Conservation (phyloP, 805 yeast genomes). For the Starmerella kuoi region DNA sequence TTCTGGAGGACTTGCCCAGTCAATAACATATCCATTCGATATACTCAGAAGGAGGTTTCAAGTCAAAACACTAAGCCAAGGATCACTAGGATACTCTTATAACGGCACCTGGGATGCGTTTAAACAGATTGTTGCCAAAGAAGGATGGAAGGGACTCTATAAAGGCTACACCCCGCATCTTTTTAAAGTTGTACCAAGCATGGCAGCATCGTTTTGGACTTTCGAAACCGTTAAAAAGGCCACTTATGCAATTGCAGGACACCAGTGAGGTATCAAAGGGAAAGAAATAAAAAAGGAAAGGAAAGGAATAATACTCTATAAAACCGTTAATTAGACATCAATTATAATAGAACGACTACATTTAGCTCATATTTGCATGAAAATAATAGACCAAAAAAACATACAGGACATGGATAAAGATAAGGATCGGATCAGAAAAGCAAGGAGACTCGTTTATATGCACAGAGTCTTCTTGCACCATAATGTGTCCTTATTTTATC, state of each 20-base stretch:
- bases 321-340: too few relatives aligned
- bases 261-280: background rate
- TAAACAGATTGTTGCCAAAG: conserved; percentile 50
- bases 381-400: too few relatives aligned
- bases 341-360: too few relatives aligned
- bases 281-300: background rate
- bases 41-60: conserved; percentile 80
- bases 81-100: conserved; percentile 71
- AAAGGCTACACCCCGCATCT: conserved; percentile 56
- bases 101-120: conserved; percentile 66
- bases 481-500: too few relatives aligned
- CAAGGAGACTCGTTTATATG: too few relatives aligned
- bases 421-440: too few relatives aligned
- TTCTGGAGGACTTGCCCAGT: conserved; percentile 82
- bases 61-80: conserved; percentile 58
- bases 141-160: conserved; percentile 70
- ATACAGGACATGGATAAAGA: too few relatives aligned
- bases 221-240: conserved; percentile 57
- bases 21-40: conserved; percentile 84
- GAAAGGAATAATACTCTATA: too few relatives aligned
- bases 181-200: conserved; percentile 83
- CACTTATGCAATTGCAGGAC: too few relatives aligned
- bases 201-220: conserved; percentile 91
- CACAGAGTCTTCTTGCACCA: too few relatives aligned
- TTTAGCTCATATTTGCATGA: too few relatives aligned